Evolutionary conservation across 2,329 filamentous ascomycete species (phyloP).

Genomic region (Fusarium sp.): DNA sequence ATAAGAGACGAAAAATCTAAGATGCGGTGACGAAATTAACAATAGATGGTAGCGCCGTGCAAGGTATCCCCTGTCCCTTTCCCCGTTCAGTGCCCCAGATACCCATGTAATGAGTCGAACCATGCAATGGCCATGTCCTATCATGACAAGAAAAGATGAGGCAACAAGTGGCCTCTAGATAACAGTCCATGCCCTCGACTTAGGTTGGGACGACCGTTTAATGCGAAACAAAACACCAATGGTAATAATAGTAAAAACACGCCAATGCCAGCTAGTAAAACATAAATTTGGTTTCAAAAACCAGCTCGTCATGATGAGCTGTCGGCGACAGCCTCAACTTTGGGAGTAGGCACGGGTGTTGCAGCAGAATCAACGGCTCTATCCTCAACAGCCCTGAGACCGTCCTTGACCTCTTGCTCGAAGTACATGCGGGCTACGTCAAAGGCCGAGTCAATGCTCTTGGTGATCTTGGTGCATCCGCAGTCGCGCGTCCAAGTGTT

Average conservation of each 20-base stretch:
- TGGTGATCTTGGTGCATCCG: conserved; percentile 41
- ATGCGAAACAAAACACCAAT: conserved; percentile 17
- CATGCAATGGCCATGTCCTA: not conserved
- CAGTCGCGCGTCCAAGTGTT: conserved; percentile 46
- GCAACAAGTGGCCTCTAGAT: conserved; percentile 9
- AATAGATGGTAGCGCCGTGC: conserved; percentile 24
- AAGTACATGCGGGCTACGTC: conserved; percentile 41
- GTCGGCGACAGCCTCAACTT: not conserved
- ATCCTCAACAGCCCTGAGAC: conserved; percentile 9
- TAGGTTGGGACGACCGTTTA: conserved; percentile 21
- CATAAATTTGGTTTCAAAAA: conserved; percentile 16
- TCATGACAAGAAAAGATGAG: conserved; percentile 18
- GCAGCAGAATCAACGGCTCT: conserved; percentile 9
- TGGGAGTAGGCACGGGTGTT: conserved; percentile 8
- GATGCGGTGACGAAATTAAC: conserved; percentile 35
- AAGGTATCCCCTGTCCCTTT: conserved; percentile 30
- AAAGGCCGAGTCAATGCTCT: conserved; percentile 39
- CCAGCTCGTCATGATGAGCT: conserved; percentile 23
- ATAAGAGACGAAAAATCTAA: conserved; percentile 14
- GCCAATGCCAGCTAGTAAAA: conserved; percentile 23
- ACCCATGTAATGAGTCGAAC: not conserved
- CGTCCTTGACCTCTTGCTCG: conserved; percentile 30
- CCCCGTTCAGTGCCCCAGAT: conserved; percentile 15
- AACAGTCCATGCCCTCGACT: conserved; percentile 20
- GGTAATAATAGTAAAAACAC: conserved; percentile 8